These are phyloP conservation scores for Fraxinus velutina DNA, from an alignment of 305 asterid genomes.

Conservation along the genomic window DNA sequence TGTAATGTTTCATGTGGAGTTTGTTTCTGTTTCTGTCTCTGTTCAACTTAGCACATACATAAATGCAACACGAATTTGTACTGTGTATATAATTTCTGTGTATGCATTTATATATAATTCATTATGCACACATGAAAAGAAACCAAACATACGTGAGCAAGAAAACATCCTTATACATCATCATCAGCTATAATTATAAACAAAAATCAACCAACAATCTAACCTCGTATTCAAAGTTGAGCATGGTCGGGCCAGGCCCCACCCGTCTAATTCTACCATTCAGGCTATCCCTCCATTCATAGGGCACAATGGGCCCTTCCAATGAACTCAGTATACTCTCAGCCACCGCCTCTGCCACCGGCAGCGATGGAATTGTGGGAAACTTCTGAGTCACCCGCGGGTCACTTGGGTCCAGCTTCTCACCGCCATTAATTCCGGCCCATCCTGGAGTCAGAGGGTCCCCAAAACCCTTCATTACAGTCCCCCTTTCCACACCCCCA, in stretches of 20 bases:
- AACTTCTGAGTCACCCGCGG: slow-evolving; percentile 49
- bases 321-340: slow-evolving; percentile 50
- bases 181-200: slow-evolving; percentile 5
- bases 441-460: slow-evolving; percentile 95
- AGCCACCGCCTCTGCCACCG: slow-evolving; percentile 68
- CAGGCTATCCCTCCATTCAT: slow-evolving; percentile 47
- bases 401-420: slow-evolving; percentile 50
- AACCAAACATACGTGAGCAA: background rate
- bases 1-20: background rate
- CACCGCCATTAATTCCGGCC: slow-evolving; percentile 62
- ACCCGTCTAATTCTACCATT: slow-evolving; percentile 32
- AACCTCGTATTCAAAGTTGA: slow-evolving; percentile 78
- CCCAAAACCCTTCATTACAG: slow-evolving; percentile 80
- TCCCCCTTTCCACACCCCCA: slow-evolving; percentile 86
- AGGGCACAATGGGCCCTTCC: slow-evolving; percentile 51
- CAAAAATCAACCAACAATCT: background rate
- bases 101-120: background rate
- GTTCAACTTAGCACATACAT: background rate
- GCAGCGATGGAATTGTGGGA: slow-evolving; percentile 74
- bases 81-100: background rate
- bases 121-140: background rate
- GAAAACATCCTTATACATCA: background rate
- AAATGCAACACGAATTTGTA: background rate
- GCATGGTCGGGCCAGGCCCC: slow-evolving; percentile 78
- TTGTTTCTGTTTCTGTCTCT: background rate